Base-by-base conservation (phyloP, 2,329 filamentous ascomycete genomes). In the Ramichloridium luteum region DNA sequence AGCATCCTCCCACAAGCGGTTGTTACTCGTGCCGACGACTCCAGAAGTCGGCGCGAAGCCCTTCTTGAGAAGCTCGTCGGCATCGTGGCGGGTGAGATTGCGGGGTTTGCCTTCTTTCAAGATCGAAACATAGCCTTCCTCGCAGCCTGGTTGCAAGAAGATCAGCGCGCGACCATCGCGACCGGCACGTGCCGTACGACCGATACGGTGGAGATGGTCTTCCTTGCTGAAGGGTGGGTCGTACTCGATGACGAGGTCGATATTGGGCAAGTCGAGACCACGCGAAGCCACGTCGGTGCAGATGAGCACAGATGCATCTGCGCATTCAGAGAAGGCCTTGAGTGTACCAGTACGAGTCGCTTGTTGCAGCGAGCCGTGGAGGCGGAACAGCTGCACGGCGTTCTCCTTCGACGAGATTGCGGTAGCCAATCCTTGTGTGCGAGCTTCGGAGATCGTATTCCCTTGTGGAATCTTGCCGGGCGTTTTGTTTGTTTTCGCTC, bases 261-360 rank as follows among this genome's bases (percentile, higher is more conserved):
- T 83, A 30, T 90, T 88, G 1, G 88, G 88, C 11, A 98, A 73
- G 64, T 98, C 90, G 25, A 98, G 75, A 62, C 90, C 90, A 51
- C 90, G 83, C 13, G 90, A 90, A 9, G 90, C 84, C 30, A 98
- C 90, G 51, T 98, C 90, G 1, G 90, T 98, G 46, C 86, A 93
- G 42, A 98, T 72, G 11, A 98, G 70, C 3, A 98, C 74, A 1
- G 80, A 78, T 0, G 88, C 79, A 13, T 81, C 72, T 16, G 70
- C 73, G 52, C 75, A 80, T 25, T 68, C 69, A 3, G 80, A 71
- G 58, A 93, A 98, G 3, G 82, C 74, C 25, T 74, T 71, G 10
- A 98, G 72, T 0, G 90, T 94, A 4, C 80, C 74, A 2, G 86
- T 94, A 41, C 90, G 82, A 20, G 88, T 74, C 3, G 82, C 73